Base-by-base conservation (phyloP, 1,139 yeast genomes). In the Pichia sp. region DNA sequence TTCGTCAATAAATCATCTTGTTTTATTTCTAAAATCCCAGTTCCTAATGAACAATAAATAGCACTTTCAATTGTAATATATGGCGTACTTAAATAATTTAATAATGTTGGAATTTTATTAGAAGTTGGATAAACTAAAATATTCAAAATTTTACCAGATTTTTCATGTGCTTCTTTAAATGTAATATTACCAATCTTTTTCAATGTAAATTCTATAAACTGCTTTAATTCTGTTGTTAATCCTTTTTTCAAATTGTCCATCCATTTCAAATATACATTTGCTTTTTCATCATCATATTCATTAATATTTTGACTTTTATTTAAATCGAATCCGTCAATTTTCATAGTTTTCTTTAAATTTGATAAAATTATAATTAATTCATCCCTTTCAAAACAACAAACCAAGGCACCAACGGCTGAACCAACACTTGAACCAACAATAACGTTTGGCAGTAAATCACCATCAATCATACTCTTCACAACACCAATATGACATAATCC, bases 341-440 rank as follows among this genome's bases (percentile, higher is more conserved):
- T 11, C 46, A 50, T 43, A 20, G 30, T 34, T 23, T 30, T 9
- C 22, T 37, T 40, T 12, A 50, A 39, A 39, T 51, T 43, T 9
- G 34, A 16, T 16, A 51, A 28, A 6, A 45, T 45, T 10, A 40
- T 45, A 9, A 30, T 7, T 24, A 49, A 34, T 51, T 82, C 84
- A 26, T 72, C 68, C 51, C 80, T 78, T 3, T 71, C 66, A 46
- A 84, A 67, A 7, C 87, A 77, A 57, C 97, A 87, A 1, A 85
- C 87, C 39, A 87, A 67, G 0, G 95, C 80, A 0, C 96, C 97
- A 25, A 89, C 92, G 1, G 92, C 83, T 0, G 97, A 95, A 2
- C 97, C 97, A 47, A 87, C 87, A 0, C 96, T 94, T 50, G 92
- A 84, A 0, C 97, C 97, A n/a, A 94, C 86, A 33, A 92, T 78